phyloP scores from a whole-genome alignment of 1,284 basidiomycete genomes.

The Trametes versicolor region DNA sequence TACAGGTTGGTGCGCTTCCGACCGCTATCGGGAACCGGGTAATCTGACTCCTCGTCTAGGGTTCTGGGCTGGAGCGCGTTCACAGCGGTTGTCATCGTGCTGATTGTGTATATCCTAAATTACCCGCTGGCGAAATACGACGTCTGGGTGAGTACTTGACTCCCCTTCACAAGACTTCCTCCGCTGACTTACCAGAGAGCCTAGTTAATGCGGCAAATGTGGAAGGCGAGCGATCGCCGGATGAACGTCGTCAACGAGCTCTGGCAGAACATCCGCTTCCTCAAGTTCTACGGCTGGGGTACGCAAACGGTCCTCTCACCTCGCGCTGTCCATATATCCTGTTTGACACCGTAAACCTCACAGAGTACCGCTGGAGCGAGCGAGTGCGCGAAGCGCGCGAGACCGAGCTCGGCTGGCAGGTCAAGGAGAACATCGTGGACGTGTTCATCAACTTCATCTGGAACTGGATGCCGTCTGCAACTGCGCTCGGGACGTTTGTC shows the following conservation, averaged over 20 bases:
- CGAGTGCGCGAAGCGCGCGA: constrained; percentile 62
- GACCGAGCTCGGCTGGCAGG: constrained; percentile 67
- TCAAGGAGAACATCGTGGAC: constrained; percentile 69
- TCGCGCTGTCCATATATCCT: neutral
- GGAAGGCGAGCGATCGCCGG: constrained; percentile 77
- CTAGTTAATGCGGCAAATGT: constrained; percentile 68
- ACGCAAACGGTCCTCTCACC: constrained; percentile 13
- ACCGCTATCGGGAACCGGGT: neutral
- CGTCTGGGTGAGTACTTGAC: constrained; percentile 59
- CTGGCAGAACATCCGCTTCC: constrained; percentile 75
- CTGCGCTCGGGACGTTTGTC: constrained; percentile 67
- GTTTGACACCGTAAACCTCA: neutral
- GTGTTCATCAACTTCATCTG: constrained; percentile 71
- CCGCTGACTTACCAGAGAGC: neutral
- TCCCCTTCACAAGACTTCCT: neutral
- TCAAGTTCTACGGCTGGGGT: constrained; percentile 83
- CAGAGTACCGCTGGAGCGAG: constrained; percentile 56
- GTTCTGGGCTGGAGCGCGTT: constrained; percentile 87
- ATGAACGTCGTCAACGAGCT: constrained; percentile 86
- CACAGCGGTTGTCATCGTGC: constrained; percentile 77
- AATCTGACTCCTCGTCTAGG: constrained; percentile 48
- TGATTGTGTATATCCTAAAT: constrained; percentile 73
- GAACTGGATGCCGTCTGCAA: constrained; percentile 78
- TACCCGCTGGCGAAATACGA: constrained; percentile 73
- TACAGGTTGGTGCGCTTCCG: constrained; percentile 62